These are phyloP conservation scores for Hymenoscyphus linearis DNA, from an alignment of 2,329 filamentous ascomycete genomes.

Conservation along the genomic window DNA sequence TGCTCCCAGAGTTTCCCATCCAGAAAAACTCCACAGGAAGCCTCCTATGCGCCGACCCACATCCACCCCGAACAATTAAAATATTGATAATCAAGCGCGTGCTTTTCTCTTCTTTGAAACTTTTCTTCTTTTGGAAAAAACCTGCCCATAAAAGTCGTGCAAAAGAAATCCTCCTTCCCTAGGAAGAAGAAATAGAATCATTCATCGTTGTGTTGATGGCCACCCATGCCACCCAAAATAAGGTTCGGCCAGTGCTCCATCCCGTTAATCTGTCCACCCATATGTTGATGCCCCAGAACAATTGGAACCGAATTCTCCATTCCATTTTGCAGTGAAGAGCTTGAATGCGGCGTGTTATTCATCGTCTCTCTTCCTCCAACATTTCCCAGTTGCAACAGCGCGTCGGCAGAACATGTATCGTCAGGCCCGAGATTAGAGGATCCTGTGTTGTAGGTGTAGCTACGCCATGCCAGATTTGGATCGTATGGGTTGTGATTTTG, in stretches of 20 bases:
- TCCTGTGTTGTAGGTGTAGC: neutral
- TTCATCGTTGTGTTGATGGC: neutral
- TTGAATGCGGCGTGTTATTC: neutral
- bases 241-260: neutral
- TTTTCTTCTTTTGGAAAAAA: no score
- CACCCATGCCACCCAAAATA: neutral
- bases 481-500: neutral
- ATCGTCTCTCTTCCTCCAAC: neutral
- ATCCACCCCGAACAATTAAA: no score
- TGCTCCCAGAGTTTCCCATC: no score
- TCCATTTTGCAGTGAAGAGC: neutral
- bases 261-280: neutral
- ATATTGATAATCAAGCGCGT: no score
- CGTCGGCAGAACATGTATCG: neutral
- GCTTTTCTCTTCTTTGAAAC: no score
- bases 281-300: neutral
- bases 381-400: neutral
- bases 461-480: neutral
- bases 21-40: no score
- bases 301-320: neutral
- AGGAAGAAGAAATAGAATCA: neutral
- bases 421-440: neutral
- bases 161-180: no score
- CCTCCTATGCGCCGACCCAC: no score
- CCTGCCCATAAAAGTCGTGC: no score